phyloP scores from a whole-genome alignment of 106 monocot species.

The Dendrobium huoshanense region DNA sequence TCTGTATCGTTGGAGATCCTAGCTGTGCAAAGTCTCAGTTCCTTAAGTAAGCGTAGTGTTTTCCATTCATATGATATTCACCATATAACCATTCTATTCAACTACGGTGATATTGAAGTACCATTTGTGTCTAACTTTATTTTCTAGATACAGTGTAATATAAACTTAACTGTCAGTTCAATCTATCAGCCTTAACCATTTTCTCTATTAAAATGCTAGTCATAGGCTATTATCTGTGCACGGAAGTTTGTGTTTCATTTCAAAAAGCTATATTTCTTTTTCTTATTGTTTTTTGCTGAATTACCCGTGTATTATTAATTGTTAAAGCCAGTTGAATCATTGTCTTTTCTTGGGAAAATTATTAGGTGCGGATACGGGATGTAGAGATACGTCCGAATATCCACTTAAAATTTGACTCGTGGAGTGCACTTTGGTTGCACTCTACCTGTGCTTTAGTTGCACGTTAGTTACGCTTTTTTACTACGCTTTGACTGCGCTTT shows the following conservation, averaged over 20 bases:
- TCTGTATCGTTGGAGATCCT: slow-evolving; percentile 99
- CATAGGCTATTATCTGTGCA: background rate
- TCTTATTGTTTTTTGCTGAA: background rate
- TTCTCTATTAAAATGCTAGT: background rate
- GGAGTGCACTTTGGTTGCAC: no score
- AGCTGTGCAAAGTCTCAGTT: slow-evolving; percentile 99
- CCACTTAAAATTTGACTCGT: no score
- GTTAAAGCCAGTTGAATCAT: background rate
- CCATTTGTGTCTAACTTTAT: background rate
- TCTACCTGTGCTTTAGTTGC: no score
- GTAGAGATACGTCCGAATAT: no score
- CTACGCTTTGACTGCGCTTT: no score
- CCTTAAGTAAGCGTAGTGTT: slow-evolving; percentile 63
- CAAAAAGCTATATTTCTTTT: background rate
- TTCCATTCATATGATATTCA: background rate
- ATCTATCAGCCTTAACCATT: background rate
- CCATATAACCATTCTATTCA: background rate
- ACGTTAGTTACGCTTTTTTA: no score
- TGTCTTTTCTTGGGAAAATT: background rate
- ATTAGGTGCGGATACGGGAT: no score
- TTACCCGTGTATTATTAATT: background rate
- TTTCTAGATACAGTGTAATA: background rate
- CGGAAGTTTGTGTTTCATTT: background rate
- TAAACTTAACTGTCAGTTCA: background rate
- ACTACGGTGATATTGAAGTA: background rate